Percentiles rank a stretch among this genome's conserved stretches.
Conservation (phyloP, 164 flowering plant species). For the Vitis labrusca region DNA sequence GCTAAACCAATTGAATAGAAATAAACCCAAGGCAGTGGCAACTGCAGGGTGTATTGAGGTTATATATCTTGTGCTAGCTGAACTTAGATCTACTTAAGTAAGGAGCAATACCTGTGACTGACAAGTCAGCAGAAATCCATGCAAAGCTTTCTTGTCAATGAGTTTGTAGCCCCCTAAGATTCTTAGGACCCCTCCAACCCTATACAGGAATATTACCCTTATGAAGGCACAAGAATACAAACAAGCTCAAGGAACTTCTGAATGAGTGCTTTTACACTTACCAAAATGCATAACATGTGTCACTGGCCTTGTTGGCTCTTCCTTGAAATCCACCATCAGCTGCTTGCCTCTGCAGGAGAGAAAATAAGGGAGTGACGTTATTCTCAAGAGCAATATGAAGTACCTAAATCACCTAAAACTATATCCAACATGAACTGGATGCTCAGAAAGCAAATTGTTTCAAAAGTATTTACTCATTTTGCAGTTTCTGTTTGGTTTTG, state of each 20-base stretch:
- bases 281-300: conserved; percentile 98
- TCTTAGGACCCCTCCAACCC: conserved; percentile 80
- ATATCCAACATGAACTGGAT: neutral
- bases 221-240: conserved; percentile 5
- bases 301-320: conserved; percentile 80
- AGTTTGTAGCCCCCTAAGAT: conserved; percentile 68
- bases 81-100: conserved; percentile 2
- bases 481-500: too few species aligned
- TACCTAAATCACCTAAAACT: neutral
- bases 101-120: conserved; percentile 60
- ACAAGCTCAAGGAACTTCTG: neutral
- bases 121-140: conserved; percentile 63
- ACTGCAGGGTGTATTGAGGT: neutral
- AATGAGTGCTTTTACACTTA: conserved; percentile 22
- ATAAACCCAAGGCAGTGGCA: neutral
- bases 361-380: neutral
- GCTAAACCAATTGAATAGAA: too few species aligned
- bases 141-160: conserved; percentile 54
- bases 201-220: conserved; percentile 22
- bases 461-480: neutral
- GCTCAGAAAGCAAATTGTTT: neutral
- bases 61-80: neutral
- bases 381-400: neutral
- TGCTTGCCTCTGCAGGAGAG: conserved; percentile 68
- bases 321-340: conserved; percentile 96